Conservation (phyloP, 2,329 filamentous ascomycete species). For the Acrocalymma vagum region DNA sequence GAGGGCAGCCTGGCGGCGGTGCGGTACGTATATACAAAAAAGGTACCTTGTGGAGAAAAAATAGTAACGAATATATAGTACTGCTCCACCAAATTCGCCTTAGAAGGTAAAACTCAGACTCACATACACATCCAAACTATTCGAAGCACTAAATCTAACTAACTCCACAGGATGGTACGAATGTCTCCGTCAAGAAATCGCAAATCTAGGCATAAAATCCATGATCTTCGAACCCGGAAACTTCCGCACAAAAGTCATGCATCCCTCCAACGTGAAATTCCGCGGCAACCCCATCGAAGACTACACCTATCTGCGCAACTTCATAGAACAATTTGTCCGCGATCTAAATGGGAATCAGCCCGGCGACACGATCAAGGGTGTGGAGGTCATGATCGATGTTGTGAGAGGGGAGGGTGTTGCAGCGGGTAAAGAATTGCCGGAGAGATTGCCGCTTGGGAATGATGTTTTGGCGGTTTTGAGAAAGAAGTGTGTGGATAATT, state of each 20-base stretch:
- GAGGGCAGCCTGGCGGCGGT: constrained; percentile 26
- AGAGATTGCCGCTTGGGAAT: background rate
- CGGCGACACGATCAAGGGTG: constrained; percentile 4
- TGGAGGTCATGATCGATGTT: constrained; percentile 6
- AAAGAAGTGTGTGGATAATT: too few relatives aligned
- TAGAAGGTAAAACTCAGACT: constrained; percentile 38
- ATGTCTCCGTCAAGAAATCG: constrained; percentile 38
- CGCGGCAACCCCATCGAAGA: too few relatives aligned
- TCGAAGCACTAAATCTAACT: background rate
- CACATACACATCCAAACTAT: constrained; percentile 31
- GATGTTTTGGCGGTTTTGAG: too few relatives aligned
- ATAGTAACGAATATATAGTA: constrained; percentile 24
- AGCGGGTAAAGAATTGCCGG: constrained; percentile 1
- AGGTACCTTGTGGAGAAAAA: constrained; percentile 1
- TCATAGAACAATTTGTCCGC: too few relatives aligned
- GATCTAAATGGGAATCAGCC: constrained; percentile 6
- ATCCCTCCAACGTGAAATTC: too few relatives aligned
- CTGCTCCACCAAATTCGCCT: constrained; percentile 46
- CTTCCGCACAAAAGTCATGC: constrained; percentile 45
- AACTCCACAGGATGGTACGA: constrained; percentile 20
- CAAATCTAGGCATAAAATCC: constrained; percentile 42
- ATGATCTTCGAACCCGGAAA: constrained; percentile 48
- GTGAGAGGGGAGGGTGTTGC: constrained; percentile 7
- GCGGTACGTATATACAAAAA: too few relatives aligned
- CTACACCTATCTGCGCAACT: too few relatives aligned